Base-by-base conservation (phyloP, 345 rosid genomes). In the Trapa bicornis region DNA sequence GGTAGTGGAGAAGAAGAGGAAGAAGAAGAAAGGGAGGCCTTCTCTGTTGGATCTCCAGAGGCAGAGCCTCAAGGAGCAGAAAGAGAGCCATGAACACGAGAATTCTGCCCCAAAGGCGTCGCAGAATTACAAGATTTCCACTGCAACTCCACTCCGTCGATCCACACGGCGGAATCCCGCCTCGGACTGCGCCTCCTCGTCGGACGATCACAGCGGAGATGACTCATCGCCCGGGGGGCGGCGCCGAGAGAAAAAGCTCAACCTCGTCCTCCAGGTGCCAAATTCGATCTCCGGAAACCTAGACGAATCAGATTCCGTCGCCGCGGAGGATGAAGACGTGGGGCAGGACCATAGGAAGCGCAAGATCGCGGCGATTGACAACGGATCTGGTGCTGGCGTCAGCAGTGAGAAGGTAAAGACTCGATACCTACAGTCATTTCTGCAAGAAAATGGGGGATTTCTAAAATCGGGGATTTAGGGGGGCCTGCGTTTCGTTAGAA, bases 21-120 rank as follows among this genome's bases (percentile, higher is more conserved):
- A 74, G 84, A 87, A 83, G 84, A 86, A 83, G 76, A 87, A 87
- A 76, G 87, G 87, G 32, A 75, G 92, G 36, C 92, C 89, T 16
- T 85, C 92, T 65, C 87, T 85, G 1, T 53, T 85, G 66, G 92
- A 85, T 77, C 86, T 83, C 61, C 85, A 83, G 60, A 85, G 77
- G 61, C 84, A 89, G 62, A 78, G 68, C 67, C 80, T 87, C 72
- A 76, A 73, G 48, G 66, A 68, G 52, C 76, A 70, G 65, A 72
- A 8, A 4, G 6, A 70, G 52, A 41, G 43, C 43, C 43, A 41
- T 4, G 43, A 41, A 4, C 61, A 45, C 17, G 63, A 43, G 13
- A 73, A 15, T 42, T 74, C 83, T 56, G 57, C 72, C 66, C 79
- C 75, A 65, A 50, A 61, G 37, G 29, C 62, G 39, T 6, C 80